Evolutionary conservation across 768 basidiomycete species (phyloP), one percentile per base, ranked within the genome.

Genomic region (Myochromella boudieri): DNA sequence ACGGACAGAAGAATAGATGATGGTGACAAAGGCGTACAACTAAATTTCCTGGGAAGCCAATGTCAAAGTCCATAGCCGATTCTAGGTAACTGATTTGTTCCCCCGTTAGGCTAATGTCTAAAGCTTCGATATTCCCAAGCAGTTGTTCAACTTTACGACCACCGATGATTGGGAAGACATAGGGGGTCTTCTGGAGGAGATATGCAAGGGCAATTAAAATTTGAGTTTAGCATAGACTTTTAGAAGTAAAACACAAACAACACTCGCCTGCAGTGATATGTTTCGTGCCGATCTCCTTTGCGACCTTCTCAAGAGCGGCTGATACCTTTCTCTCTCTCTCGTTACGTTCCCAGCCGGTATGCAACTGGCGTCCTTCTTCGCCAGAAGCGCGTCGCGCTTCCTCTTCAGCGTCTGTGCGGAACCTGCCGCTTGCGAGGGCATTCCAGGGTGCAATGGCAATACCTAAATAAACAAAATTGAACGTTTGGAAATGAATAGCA

Each of bases 131-230:
- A 54, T 81, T 83, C 34, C 69, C 69, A 33, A 64, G 37, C 17
- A 82, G 59, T 27, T 82, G 75, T 56, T 78, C 76, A 33, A 78
- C 60, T 54, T 79, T 82, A 41, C 77, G 67, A 0, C 76, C 73
- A 3, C 78, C 77, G 21, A 80, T 59, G 46, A 80, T 66, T 0
- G 77, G 77, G 62, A 80, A 80, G 0, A 78, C 75, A 42, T 68
- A 78, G 0, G 74, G 71, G 4, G 73, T 66, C 58, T n/a, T n/a
- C n/a, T n/a, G n/a, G n/a, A n/a, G n/a, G n/a, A n/a, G n/a, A n/a
- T n/a, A n/a, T n/a, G n/a, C n/a, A n/a, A n/a, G n/a, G n/a, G n/a
- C n/a, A n/a, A 81, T 82, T 33, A n/a, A n/a, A n/a, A n/a, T n/a
- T n/a, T n/a, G n/a, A n/a, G n/a, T n/a, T n/a, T n/a, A n/a, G 8